phyloP scores from a whole-genome alignment of 83 land plant species.

The Larix sibirica region DNA sequence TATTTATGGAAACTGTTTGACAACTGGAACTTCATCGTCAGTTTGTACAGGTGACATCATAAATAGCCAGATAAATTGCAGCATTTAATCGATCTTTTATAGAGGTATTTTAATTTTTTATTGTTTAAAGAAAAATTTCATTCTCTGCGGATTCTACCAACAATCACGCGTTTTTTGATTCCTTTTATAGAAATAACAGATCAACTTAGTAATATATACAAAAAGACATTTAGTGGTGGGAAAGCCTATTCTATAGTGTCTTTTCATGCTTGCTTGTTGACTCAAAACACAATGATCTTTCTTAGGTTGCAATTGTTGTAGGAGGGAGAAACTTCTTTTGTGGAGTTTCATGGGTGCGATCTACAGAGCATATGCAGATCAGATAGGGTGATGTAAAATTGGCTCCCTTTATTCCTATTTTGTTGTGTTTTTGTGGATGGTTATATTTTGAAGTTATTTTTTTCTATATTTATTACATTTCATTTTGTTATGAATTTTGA shows the following conservation, averaged over 20 bases:
- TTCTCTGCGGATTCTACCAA: background rate
- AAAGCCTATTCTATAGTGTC: background rate
- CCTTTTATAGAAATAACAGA: no score
- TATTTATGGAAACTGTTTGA: background rate
- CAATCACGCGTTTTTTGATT: background rate
- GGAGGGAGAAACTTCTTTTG: slow-evolving; percentile 93
- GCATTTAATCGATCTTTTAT: slow-evolving; percentile 67
- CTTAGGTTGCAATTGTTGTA: slow-evolving; percentile 86
- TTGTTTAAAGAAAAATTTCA: background rate
- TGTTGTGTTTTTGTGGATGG: background rate
- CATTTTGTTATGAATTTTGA: background rate
- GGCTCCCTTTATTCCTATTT: slow-evolving; percentile 5
- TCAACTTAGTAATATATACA: no score
- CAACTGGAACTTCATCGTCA: background rate
- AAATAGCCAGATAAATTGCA: slow-evolving; percentile 84
- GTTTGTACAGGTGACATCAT: slow-evolving; percentile 55
- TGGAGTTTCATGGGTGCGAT: slow-evolving; percentile 79
- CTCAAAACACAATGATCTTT: background rate
- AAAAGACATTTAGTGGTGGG: no score
- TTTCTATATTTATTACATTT: background rate
- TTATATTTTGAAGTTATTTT: background rate
- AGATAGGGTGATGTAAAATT: slow-evolving; percentile 69
- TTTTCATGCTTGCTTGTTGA: background rate
- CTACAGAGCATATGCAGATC: slow-evolving; percentile 84
- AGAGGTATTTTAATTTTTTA: slow-evolving; percentile 53